These are phyloP conservation scores for Ballota nigra DNA, from an alignment of 257 asterid genomes.

Conservation along the genomic window DNA sequence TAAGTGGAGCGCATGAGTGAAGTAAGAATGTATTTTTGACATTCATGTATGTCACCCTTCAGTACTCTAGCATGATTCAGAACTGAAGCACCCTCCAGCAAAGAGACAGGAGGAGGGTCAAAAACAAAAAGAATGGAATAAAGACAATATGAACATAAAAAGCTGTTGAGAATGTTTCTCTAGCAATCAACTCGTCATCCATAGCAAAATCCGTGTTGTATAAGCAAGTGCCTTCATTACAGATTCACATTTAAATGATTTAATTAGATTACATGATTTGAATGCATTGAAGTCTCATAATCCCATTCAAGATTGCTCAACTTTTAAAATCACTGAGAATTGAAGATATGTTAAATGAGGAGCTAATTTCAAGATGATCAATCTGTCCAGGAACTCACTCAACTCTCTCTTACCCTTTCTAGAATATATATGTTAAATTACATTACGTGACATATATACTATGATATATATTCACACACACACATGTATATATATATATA, in stretches of 20 bases:
- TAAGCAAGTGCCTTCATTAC: constrained; percentile 14
- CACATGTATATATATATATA: too few relatives aligned
- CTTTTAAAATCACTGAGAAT: constrained; percentile 21
- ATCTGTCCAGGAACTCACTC: neutral
- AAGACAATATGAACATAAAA: constrained; percentile 5
- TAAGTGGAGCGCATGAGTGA: constrained; percentile 1
- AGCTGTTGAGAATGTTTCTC: constrained; percentile 18
- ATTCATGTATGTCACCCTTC: constrained; percentile 10
- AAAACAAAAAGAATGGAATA: neutral
- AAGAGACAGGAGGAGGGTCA: neutral
- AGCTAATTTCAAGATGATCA: constrained; percentile 21
- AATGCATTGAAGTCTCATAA: constrained; percentile 15
- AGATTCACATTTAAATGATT: constrained; percentile 16
- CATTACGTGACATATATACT: neutral
- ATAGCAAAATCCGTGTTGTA: constrained; percentile 20
- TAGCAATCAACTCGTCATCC: constrained; percentile 17
- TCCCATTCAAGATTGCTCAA: constrained; percentile 14
- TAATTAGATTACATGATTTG: constrained; percentile 24
- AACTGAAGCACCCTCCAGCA: constrained; percentile 10
- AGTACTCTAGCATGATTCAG: constrained; percentile 7
- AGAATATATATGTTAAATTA: neutral
- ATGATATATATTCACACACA: neutral
- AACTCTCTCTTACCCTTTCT: constrained; percentile 1
- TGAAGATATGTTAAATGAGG: constrained; percentile 16
- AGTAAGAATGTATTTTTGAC: constrained; percentile 12